These are phyloP conservation scores for Diaporthe sp. DNA, from an alignment of 2,329 filamentous ascomycete genomes.

Conservation along the genomic window DNA sequence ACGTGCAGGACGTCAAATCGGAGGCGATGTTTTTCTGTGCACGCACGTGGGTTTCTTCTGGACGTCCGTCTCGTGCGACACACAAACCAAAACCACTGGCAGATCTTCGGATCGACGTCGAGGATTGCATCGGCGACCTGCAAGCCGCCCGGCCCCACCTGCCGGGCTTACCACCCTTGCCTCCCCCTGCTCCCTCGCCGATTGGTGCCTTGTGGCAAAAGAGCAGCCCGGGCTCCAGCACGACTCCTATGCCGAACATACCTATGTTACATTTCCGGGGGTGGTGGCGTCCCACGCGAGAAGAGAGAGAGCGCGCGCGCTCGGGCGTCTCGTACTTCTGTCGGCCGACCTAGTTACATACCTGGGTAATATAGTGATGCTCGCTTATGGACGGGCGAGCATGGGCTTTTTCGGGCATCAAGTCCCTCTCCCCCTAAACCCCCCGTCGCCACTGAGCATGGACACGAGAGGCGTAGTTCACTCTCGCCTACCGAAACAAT, in stretches of 20 bases:
- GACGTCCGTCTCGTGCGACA: neutral
- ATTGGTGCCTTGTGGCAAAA: neutral
- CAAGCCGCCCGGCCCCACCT: neutral
- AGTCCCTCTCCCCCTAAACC: neutral
- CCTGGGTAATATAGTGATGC: neutral
- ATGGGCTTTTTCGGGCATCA: neutral
- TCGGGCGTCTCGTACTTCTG: neutral
- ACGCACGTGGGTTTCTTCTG: too few relatives aligned
- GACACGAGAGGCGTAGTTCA: neutral
- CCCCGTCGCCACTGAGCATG: neutral
- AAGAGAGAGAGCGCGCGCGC: neutral
- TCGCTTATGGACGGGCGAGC: neutral
- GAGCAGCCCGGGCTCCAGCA: neutral
- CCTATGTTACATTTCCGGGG: neutral
- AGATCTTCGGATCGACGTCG: conserved; percentile 12
- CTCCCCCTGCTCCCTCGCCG: neutral
- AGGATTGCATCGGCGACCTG: conserved; percentile 6
- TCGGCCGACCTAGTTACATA: neutral
- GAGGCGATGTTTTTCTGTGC: neutral
- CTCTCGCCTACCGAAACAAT: conserved; percentile 9
- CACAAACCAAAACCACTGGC: too few relatives aligned
- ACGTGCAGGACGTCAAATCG: neutral
- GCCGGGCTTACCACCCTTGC: conserved; percentile 4
- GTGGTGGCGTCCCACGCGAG: neutral
- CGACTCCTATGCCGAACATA: neutral